phyloP scores from a whole-genome alignment of 495 filamentous ascomycete genomes.

The Cercophora scortea region DNA sequence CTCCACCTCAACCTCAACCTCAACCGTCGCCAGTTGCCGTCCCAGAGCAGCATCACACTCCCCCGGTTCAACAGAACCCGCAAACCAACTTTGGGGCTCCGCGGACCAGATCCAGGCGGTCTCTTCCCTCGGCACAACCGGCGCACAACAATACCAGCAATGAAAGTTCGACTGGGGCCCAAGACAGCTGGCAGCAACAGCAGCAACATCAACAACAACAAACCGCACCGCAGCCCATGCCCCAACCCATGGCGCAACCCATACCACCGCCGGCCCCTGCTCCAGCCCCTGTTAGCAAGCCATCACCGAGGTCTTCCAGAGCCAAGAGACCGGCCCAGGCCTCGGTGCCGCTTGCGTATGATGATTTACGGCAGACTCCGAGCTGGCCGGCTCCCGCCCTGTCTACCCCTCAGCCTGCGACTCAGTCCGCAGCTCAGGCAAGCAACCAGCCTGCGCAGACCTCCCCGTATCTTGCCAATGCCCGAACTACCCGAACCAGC shows the following conservation, averaged over 20 bases:
- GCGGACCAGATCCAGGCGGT: constrained; percentile 4
- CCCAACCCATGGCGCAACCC: constrained; percentile 2
- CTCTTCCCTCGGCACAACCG: constrained; percentile 1
- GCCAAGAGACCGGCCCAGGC: neutral
- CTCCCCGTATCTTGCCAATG: constrained; percentile 12
- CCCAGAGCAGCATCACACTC: neutral
- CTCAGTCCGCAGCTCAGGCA: constrained; percentile 6
- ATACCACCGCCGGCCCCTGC: constrained; percentile 2
- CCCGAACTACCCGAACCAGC: constrained; percentile 13
- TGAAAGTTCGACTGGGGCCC: neutral
- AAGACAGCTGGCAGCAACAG: too few species aligned
- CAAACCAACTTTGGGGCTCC: neutral
- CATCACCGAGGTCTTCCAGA: constrained; percentile 15
- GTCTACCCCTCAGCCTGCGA: neutral
- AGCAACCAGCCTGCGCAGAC: constrained; percentile 3
- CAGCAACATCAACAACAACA: neutral
- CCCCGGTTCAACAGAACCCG: neutral
- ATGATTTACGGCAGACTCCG: constrained; percentile 15
- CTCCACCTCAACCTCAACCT: constrained; percentile 1
- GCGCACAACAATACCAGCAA: neutral
- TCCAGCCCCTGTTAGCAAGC: neutral
- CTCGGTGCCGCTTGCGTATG: constrained; percentile 9
- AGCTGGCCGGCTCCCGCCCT: constrained; percentile 10
- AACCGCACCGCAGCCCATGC: neutral
- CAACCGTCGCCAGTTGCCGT: neutral